Evolutionary conservation across 1,139 yeast genomes (phyloP), one percentile per base, ranked within the genome.

Genomic region (Zhuliangozyma parablackwelliae): DNA sequence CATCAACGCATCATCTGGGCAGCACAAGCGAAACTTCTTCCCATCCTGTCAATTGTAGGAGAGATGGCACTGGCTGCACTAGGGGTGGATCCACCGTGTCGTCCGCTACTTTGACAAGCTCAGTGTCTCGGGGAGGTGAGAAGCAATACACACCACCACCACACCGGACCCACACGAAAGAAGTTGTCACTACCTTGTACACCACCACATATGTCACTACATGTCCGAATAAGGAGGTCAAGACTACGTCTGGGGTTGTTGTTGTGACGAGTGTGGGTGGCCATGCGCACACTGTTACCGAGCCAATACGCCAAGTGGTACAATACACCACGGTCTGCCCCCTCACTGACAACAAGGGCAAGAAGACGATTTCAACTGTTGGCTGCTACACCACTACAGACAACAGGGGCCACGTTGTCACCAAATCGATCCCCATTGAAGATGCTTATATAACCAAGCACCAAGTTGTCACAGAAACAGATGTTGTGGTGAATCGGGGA

Each of bases 131-230:
- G 3, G 16, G 16, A 16, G 16, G 16, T 4, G 16, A 16, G 24
- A 9, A 23, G 9, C 24, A 23, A 23, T 7, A 23, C 24, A 7
- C 9, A 5, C 9, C 9, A 5, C 9, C 9, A 7, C 9, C 24
- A 7, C 24, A 23, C 24, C 3, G 7, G 7, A 23, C 24, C 6
- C 24, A 23, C 24, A 7, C 24, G 9, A 23, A 9, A 23, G 24
- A 23, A 7, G 24, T 23, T 23, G 24, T 23, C 11, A 26, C 11
- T 26, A 10, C 11, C 11, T 10, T 10, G 28, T 26, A n/a, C 28
- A 34, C 36, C 31, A 34, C 36, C 10, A 27, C 28, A 4, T 34
- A 29, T 29, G 21, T 13, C n/a, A 34, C 36, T 9, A 23, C 28
- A 8, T 29, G 33, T 12, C 21, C 29, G 9, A 10, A 34, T n/a